phyloP scores from a whole-genome alignment of 2,329 filamentous ascomycete species.

The Exophiala mesophila region DNA sequence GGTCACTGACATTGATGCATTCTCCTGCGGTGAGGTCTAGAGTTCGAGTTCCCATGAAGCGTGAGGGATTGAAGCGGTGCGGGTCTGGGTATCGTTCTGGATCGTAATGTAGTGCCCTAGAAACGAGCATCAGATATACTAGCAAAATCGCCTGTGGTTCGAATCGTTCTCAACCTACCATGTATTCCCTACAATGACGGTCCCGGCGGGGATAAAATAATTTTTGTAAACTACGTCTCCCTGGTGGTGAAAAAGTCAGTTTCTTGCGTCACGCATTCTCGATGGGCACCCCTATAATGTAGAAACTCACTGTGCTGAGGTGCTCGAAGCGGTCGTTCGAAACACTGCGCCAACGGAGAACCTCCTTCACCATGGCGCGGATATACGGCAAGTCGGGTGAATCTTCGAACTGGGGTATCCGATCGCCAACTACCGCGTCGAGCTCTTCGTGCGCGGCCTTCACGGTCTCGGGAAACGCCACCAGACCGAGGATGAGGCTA shows the following conservation, averaged over 20 bases:
- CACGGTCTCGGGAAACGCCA: constrained; percentile 23
- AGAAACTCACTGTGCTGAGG: too few species aligned
- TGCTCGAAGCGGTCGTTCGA: too few species aligned
- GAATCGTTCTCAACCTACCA: too few species aligned
- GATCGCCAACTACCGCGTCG: constrained; percentile 28
- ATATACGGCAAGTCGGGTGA: constrained; percentile 34
- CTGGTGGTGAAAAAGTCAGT: too few species aligned
- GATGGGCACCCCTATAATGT: constrained; percentile 15
- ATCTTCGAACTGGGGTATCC: constrained; percentile 35
- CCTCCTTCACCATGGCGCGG: constrained; percentile 39
- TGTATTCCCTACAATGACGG: constrained; percentile 40
- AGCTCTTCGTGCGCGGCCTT: constrained; percentile 30
- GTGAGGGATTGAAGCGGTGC: constrained; percentile 48
- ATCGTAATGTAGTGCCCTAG: neutral
- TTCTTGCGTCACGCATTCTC: too few species aligned
- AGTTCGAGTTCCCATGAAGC: too few species aligned
- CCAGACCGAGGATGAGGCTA: constrained; percentile 29
- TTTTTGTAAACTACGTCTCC: constrained; percentile 13
- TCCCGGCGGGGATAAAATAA: constrained; percentile 34
- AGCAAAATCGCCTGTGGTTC: too few species aligned
- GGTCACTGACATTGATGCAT: constrained; percentile 50
- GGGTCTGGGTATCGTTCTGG: constrained; percentile 36
- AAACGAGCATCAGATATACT: too few species aligned
- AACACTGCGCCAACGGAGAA: constrained; percentile 40
- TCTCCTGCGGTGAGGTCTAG: constrained; percentile 42